Evolutionary conservation across 805 yeast species (phyloP), one percentile per base, ranked within the genome.

Genomic region (Metschnikowia matae): DNA sequence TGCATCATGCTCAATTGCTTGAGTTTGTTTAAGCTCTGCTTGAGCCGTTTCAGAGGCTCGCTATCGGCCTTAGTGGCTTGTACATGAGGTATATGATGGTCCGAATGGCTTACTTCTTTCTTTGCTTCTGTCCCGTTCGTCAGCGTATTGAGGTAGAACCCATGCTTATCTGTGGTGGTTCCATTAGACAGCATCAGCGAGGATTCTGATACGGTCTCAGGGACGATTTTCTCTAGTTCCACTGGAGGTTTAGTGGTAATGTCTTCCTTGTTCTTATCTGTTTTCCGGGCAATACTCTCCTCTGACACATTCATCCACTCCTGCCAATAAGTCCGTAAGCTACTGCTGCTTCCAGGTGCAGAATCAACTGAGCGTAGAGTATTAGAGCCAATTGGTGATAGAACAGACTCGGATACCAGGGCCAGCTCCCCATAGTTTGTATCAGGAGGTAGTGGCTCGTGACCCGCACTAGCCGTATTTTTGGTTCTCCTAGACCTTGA

Each of bases 151-250:
- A 58, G 70, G 32, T 78, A 64, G 55, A 80, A 79, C 1, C 84
- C 84, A 60, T 71, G 79, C 54, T 73, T 65, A 59, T 79, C 83
- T 11, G 79, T 68, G 34, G 70, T 60, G 11, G 65, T 23, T 59
- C 65, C 42, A 62, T 62, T 36, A 54, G 43, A 40, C 15, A 40
- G 34, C 32, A 33, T 14, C 20, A 58, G 21, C n/a, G 46, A 40
- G 8, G 46, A 37, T 37, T 39, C 46, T 1, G 26, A 40, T 32
- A 36, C 51, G 5, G 38, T 40, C 5, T 43, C 44, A 4, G 34
- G 29, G 5, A 48, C 52, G 1, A 66, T 57, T 34, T 59, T 62
- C 21, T 74, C 77, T 60, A 78, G 64, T 54, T 78, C 82, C 34
- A 78, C 70, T 0, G 81, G 80, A 1, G 62, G 70, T 46, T 52